Evolutionary conservation across 192 early-diverging fungal genomes (phyloP).

Genomic region (Coemansia guatemalensis): DNA sequence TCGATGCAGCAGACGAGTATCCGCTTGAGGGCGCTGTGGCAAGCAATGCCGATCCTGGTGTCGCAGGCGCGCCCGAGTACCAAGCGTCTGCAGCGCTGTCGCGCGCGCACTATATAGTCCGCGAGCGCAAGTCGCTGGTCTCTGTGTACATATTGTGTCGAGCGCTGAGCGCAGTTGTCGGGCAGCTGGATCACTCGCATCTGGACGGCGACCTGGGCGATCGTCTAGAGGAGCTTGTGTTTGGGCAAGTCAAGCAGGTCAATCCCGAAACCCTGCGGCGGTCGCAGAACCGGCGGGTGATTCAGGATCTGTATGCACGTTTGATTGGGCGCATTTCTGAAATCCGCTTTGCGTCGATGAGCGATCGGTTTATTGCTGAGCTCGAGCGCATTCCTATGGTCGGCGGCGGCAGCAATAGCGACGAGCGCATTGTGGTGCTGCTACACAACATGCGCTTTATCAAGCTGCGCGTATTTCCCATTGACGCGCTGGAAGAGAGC

Average conservation of each 20-base stretch:
- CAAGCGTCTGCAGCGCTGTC: slow-evolving; percentile 19
- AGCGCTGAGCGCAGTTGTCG: slow-evolving; percentile 82
- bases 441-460: slow-evolving; percentile 90
- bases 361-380: slow-evolving; percentile 89
- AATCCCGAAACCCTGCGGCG: slow-evolving; percentile 74
- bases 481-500: slow-evolving; percentile 90
- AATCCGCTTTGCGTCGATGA: slow-evolving; percentile 89
- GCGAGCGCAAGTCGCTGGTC: slow-evolving; percentile 57
- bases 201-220: slow-evolving; percentile 81
- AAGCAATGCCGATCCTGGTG: slow-evolving; percentile 16
- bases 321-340: slow-evolving; percentile 91
- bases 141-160: slow-evolving; percentile 88
- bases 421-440: slow-evolving; percentile 81
- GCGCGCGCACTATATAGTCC: slow-evolving; percentile 42
- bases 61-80: background rate
- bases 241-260: slow-evolving; percentile 81
- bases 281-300: slow-evolving; percentile 79
- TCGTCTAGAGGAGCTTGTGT: slow-evolving; percentile 91
- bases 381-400: slow-evolving; percentile 71
- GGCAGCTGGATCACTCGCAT: slow-evolving; percentile 65
- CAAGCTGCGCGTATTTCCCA: slow-evolving; percentile 91
- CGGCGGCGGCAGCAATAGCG: slow-evolving; percentile 58
- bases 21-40: slow-evolving; percentile 39
- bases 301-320: slow-evolving; percentile 87
- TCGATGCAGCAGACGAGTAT: slow-evolving; percentile 44